Base-by-base conservation (phyloP, 352 stramenopile species). In the Globisporangium sylvaticum region DNA sequence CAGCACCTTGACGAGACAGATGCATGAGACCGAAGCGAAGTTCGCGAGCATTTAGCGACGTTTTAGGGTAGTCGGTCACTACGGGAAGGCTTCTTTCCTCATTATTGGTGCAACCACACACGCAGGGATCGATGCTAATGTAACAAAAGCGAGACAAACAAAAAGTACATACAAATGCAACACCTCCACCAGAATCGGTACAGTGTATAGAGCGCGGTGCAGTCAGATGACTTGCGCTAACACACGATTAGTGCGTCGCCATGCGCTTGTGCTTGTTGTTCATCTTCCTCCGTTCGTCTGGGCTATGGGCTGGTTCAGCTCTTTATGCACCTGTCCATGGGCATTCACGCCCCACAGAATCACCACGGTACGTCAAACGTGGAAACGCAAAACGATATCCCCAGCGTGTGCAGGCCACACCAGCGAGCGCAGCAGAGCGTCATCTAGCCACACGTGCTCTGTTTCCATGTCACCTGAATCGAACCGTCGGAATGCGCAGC, bases 1-100 rank as follows among this genome's bases (percentile, higher is more conserved):
- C 31, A 77, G 55, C 20, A n/a, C 24, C 25, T 44, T 61, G 20
- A n/a, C 55, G n/a, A 61, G 25, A 15, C 54, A 32, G 20, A 20
- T 32, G 5, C 14, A 34, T n/a, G 55, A 46, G n/a, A 44, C 31
- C 15, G 55, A 58, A 20, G 25, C 53, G 53, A 58, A 58, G 18
- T 58, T 25, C 18, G 53, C 31, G 9, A 61, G 55, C 32, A 61
- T 61, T 15, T 61, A 61, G 31, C 32, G 9, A 29, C 9, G 32
- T 24, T 32, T 31, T 27, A 27, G 46, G 22, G n/a, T 9, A 4
- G 42, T 24, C 42, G 18, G 24, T 50, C 42, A 50, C 18, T 48
- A 27, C 0, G 14, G 22, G 7, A 29, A 18, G 9, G 7, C n/a
- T 27, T 55, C 22, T 18, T 9, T 27, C 48, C 3, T 22, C 15